phyloP scores from a whole-genome alignment of 139 green algal species.

The Bryopsis sp. region DNA sequence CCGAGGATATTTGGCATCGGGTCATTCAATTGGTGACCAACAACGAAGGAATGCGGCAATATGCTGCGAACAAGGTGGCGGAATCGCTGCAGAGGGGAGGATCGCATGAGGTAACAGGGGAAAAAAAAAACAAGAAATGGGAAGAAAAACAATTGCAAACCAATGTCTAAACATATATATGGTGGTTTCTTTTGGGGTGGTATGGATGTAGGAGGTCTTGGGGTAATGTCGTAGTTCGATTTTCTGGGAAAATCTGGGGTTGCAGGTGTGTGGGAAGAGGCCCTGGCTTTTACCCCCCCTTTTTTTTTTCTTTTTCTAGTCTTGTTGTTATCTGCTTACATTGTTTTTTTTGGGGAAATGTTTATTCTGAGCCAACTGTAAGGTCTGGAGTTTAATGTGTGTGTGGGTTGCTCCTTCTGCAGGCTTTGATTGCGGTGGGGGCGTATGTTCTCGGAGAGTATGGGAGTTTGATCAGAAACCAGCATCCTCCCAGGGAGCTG shows the following conservation, averaged over 20 bases:
- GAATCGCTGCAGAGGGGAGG: slow-evolving; percentile 53
- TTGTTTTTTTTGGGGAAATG: too few relatives aligned
- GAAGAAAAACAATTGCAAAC: background rate
- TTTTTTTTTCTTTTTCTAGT: too few relatives aligned
- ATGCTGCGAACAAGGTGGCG: slow-evolving; percentile 62
- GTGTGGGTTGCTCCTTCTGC: background rate
- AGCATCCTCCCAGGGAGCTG: slow-evolving; percentile 42
- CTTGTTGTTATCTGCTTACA: too few relatives aligned
- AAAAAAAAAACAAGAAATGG: background rate
- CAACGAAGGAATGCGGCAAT: slow-evolving; percentile 74
- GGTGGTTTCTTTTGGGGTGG: too few relatives aligned
- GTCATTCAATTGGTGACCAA: slow-evolving; percentile 93
- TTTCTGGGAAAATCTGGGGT: too few relatives aligned
- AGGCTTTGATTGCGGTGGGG: slow-evolving; percentile 57
- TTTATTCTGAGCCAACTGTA: too few relatives aligned
- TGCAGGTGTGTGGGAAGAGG: too few relatives aligned
- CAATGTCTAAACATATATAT: too few relatives aligned
- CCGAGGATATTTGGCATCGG: slow-evolving; percentile 93
- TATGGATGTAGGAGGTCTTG: too few relatives aligned
- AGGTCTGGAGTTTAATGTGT: background rate
- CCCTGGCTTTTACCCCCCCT: too few relatives aligned
- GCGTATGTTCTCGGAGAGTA: slow-evolving; percentile 90
- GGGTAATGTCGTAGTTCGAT: too few relatives aligned
- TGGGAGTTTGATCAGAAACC: slow-evolving; percentile 44
- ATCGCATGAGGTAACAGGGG: slow-evolving; percentile 45